Evolutionary conservation across 2,329 filamentous ascomycete species (phyloP), one percentile per base, ranked within the genome.

Genomic region (Scedosporium minutisporum): DNA sequence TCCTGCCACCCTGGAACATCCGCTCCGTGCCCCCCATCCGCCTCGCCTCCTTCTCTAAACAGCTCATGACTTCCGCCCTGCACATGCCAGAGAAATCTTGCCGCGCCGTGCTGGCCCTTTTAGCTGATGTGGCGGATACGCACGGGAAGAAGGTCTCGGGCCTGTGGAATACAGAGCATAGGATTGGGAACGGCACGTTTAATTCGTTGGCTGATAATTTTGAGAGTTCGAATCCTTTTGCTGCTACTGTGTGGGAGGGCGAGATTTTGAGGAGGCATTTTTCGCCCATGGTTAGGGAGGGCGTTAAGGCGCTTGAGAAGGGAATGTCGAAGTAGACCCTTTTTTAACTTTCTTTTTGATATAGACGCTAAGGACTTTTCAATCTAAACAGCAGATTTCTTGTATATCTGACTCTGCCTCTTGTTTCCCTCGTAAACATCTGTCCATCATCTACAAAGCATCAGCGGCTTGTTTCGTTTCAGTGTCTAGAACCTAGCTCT

Each of bases 141-240:
- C 92, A 99, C 72, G 87, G 87, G 58, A 87, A 86, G 68, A 96
- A 93, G 75, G 84, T 97, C 53, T 84, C 84, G 44, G 85, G 88
- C n/a, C 75, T 99, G 65, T 99, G 95, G 93, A 87, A 96, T 69
- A 96, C 92, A 0, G 93, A 97, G 72, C 95, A 97, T 78, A 82
- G 93, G 59, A 89, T 90, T 72, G 93, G 93, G 6, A 93, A 97
- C 72, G 95, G 95, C 2, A 84, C 88, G 1, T 97, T 90, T 70
- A 89, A 93, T 74, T 81, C 91, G 0, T 73, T 88, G 53, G 85
- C 86, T 55, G 81, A 82, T 29, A 90, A 88, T 66, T 83, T 96
- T 3, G 93, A 97, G 74, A 87, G 85, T 6, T 93, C 88, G 67
- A 97, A 97, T 75, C 92, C 93, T 0, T 96, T 95, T 74, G 90